phyloP scores from a whole-genome alignment of 176 grass and related monocot genomes.

The Carex scoparia region DNA sequence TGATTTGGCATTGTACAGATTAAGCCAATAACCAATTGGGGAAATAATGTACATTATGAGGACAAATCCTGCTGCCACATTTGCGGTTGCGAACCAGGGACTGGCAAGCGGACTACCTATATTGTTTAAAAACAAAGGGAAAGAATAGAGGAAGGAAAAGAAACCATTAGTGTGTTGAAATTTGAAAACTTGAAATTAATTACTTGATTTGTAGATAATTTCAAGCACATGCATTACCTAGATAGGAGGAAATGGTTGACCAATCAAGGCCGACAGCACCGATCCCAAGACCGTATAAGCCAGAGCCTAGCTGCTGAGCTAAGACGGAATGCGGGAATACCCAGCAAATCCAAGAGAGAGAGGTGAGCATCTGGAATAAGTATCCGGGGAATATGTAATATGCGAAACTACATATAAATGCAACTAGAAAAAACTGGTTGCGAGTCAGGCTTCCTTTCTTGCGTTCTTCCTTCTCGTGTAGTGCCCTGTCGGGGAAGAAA shows the following conservation, averaged over 20 bases:
- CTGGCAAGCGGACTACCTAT: slow-evolving; percentile 78
- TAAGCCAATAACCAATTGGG: slow-evolving; percentile 58
- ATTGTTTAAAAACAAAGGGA: background rate
- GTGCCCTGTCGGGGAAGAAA: slow-evolving; percentile 28
- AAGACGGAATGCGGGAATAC: slow-evolving; percentile 63
- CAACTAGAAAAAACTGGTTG: slow-evolving; percentile 80
- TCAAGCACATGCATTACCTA: slow-evolving; percentile 19
- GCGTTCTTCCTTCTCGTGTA: slow-evolving; percentile 71
- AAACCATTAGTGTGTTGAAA: background rate
- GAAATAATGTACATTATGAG: slow-evolving; percentile 70
- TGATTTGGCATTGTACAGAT: slow-evolving; percentile 61
- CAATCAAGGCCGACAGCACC: slow-evolving; percentile 78
- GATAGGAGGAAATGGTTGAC: slow-evolving; percentile 68
- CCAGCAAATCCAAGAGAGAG: slow-evolving; percentile 94
- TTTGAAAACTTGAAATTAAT: background rate
- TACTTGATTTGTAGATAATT: background rate
- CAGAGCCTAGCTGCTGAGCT: slow-evolving; percentile 76
- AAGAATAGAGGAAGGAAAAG: background rate
- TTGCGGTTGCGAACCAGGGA: slow-evolving; percentile 93
- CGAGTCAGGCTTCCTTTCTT: slow-evolving; percentile 59
- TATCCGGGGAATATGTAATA: slow-evolving; percentile 86
- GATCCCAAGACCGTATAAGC: slow-evolving; percentile 60
- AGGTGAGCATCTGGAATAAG: slow-evolving; percentile 90
- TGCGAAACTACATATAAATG: slow-evolving; percentile 72
- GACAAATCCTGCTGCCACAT: slow-evolving; percentile 66